Base-by-base conservation (phyloP, 2,329 filamentous ascomycete genomes). In the Dactylellina cionopaga region DNA sequence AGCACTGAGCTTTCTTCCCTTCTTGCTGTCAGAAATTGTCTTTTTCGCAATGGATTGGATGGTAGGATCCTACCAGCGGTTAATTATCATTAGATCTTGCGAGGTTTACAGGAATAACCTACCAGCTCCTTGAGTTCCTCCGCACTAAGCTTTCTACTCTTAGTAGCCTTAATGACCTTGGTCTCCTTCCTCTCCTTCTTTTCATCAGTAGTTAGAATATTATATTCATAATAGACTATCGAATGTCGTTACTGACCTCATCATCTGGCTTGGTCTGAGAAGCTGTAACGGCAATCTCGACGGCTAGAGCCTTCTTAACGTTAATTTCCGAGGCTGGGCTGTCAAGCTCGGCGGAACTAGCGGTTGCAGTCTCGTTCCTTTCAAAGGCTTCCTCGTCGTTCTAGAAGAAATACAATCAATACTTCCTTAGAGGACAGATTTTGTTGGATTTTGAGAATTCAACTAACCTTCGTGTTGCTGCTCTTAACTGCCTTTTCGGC, bases 1-100 rank as follows among this genome's bases (percentile, higher is more conserved):
- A n/a, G 49, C 56, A 11, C 56, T 71, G 1, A 71, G 19, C 17
- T 33, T 56, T 41, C 65, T 62, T 9, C 33, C 43, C 22, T 55
- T 25, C 3, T 39, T 11, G 15, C 3, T 15, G 2, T 19, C 39
- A 2, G 5, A 31, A 11, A 6, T 5, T 2, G 25, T 15, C 15
- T 39, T 54, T 27, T 27, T 55, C 22, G 27, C 35, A 19, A 64
- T 35, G 17, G 24, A 33, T 19, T 64, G 27, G 24, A 55, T 55
- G 11, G 60, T 25, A 4, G 60, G 60, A 22, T 55, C 47, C 60
- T 64, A 25, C 5, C 11, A 9, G 15, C 39, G 15, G 22, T 60
- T 35, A 60, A 29, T 19, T 17, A 24, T 15, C 3, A 33, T n/a
- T 10, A n/a, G 27, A 15, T 22, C 13, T 10, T 22, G 13, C 3